A percentile compares a stretch with the other conserved stretches of the same genome.
phyloP scores from a whole-genome alignment of 2,329 filamentous ascomycete species.

The Corinectria fuckeliana region DNA sequence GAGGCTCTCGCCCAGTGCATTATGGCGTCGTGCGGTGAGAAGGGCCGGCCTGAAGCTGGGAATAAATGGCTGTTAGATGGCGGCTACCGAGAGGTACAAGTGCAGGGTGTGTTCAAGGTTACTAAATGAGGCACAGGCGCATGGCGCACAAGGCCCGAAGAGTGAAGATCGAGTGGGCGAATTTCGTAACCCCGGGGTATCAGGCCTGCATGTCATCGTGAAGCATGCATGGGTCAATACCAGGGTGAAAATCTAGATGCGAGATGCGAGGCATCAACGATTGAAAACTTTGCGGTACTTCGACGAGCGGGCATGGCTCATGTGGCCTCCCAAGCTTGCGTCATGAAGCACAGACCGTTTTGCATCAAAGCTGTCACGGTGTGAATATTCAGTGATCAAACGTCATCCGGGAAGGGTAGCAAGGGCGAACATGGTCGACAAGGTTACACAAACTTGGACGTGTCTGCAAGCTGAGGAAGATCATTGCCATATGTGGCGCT shows the following conservation, averaged over 20 bases:
- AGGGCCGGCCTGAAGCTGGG: background rate
- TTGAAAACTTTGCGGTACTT: no score
- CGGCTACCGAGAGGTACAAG: background rate
- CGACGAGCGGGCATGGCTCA: background rate
- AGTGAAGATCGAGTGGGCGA: background rate
- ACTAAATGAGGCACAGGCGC: no score
- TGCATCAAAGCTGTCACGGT: background rate
- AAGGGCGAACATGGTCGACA: conserved; percentile 3
- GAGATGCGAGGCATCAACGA: no score
- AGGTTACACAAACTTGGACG: conserved; percentile 12
- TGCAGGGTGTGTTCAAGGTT: background rate
- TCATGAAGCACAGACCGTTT: conserved; percentile 16
- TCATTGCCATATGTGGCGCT: conserved; percentile 15
- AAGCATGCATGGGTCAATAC: background rate
- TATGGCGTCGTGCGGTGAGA: background rate
- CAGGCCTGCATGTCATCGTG: background rate
- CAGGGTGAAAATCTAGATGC: conserved; percentile 1
- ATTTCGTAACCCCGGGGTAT: background rate
- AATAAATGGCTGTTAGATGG: background rate
- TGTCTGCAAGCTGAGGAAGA: conserved; percentile 10
- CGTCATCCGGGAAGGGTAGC: background rate
- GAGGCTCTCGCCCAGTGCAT: background rate
- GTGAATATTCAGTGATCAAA: conserved; percentile 1
- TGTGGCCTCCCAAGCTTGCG: background rate
- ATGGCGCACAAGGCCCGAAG: background rate